Evolutionary conservation across 1,284 basidiomycete genomes (phyloP), one percentile per base, ranked within the genome.

Genomic region (Gomphus sp.): DNA sequence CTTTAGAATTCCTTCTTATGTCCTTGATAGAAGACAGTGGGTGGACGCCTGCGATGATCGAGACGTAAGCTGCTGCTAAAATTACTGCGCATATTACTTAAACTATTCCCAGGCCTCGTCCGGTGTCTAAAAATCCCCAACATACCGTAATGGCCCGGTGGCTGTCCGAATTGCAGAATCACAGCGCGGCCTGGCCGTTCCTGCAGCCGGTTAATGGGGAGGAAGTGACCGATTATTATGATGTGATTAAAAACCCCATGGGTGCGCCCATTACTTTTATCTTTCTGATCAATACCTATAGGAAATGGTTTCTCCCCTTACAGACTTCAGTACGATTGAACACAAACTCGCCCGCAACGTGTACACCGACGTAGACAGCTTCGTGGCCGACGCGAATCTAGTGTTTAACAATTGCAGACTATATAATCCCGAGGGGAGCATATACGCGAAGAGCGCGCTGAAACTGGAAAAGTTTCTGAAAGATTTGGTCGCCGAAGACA

Each of bases 291-390:
- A 8, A 14, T 18, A n/a, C n/a, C n/a, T n/a, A n/a, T 33, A 4
- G 18, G 25, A 4, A 1, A 31, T 22, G 5, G 16, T 57, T 55
- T 28, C 9, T 50, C 34, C 45, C 36, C 8, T 44, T 9, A 31
- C 67, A 94, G 96, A 99, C 70, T 82, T 99, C 61, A 78, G 79
- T 56, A 97, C 92, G 2, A 98, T 99, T 87, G 90, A 94, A 68
- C 81, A 87, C 70, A 98, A 95, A 71, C 82, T 99, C 33, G 90
- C 95, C 60, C 87, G 81, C 53, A 84, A 84, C 65, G 78, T 85
- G 65, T 99, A 98, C 71, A 72, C 79, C 39, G 81, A 80, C 25
- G 75, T 98, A 44, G 88, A 93, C 59, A 78, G 80, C 49, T 93
- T 98, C 69, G 71, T 89, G 7, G 80, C 79, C 18, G 96, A 99